Evolutionary conservation across 306 rosid genomes (phyloP).

Genomic region (Fragaria vesca): DNA sequence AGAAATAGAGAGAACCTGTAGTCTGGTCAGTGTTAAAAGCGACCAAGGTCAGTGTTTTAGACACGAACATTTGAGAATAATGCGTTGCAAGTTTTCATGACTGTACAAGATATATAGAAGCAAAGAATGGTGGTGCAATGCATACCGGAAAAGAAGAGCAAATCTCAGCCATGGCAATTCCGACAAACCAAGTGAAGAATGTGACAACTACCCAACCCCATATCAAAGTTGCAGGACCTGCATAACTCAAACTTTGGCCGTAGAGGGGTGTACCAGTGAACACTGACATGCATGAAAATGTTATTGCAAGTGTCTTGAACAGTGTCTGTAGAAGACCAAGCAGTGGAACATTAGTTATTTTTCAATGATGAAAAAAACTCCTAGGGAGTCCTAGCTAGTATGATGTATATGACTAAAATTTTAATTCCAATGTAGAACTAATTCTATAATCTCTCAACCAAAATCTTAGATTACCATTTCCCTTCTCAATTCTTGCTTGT

Average conservation of each 20-base stretch:
- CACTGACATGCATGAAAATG: slow-evolving; percentile 35
- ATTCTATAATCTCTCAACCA: not conserved
- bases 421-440: too few relatives aligned
- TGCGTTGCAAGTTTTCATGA: not conserved
- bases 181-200: slow-evolving; percentile 39
- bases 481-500: slow-evolving; percentile 87
- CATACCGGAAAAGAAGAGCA: slow-evolving; percentile 39
- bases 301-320: slow-evolving; percentile 35
- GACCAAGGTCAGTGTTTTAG: not conserved
- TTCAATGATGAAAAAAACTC: not conserved
- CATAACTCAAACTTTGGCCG: slow-evolving; percentile 29
- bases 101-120: not conserved
- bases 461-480: slow-evolving; percentile 50
- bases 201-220: slow-evolving; percentile 28
- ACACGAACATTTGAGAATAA: not conserved
- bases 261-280: slow-evolving; percentile 34
- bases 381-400: not conserved
- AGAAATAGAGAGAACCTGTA: slow-evolving; percentile 31
- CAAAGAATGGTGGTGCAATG: not conserved
- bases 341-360: not conserved
- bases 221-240: slow-evolving; percentile 36
- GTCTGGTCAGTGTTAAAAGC: slow-evolving; percentile 22
- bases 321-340: slow-evolving; percentile 14
- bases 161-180: slow-evolving; percentile 39
- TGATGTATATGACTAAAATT: not conserved